A percentile compares a stretch with the other conserved stretches of the same genome.
Evolutionary conservation across 2,329 filamentous ascomycete genomes (phyloP).

Genomic region (Fusarium goolgardi): DNA sequence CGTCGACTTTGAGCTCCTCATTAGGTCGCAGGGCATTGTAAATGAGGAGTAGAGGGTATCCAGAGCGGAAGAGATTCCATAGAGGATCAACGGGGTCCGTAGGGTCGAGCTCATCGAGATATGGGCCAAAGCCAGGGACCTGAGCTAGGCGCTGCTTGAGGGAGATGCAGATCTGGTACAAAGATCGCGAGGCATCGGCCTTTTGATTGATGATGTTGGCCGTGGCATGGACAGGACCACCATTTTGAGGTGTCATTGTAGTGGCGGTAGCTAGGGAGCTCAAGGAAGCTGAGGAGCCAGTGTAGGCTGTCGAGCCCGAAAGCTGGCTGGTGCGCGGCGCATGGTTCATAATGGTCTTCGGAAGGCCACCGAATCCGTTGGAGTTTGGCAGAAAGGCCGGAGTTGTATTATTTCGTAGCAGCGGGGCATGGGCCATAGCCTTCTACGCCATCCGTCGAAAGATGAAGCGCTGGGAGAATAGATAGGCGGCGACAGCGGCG

Average conservation of each 20-base stretch:
- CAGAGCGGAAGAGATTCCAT: slow-evolving; percentile 87
- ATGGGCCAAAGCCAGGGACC: slow-evolving; percentile 84
- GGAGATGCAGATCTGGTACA: slow-evolving; percentile 94
- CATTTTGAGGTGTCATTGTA: slow-evolving; percentile 59
- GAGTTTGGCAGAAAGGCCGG: slow-evolving; percentile 64
- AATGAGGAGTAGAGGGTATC: slow-evolving; percentile 85
- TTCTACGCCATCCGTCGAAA: slow-evolving; percentile 57
- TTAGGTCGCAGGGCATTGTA: slow-evolving; percentile 86
- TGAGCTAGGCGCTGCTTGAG: slow-evolving; percentile 83
- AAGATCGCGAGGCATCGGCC: slow-evolving; percentile 88
- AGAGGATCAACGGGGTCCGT: slow-evolving; percentile 86
- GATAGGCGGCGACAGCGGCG: slow-evolving; percentile 21
- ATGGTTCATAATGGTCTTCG: slow-evolving; percentile 63
- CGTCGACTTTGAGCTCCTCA: slow-evolving; percentile 74
- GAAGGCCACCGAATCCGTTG: slow-evolving; percentile 59
- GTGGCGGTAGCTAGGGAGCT: slow-evolving; percentile 60
- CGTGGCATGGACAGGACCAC: slow-evolving; percentile 77
- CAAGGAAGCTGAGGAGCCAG: slow-evolving; percentile 65
- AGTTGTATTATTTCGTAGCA: slow-evolving; percentile 69
- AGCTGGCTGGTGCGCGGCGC: slow-evolving; percentile 70
- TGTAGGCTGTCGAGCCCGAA: slow-evolving; percentile 69
- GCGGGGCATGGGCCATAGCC: slow-evolving; percentile 70
- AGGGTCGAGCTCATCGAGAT: slow-evolving; percentile 77
- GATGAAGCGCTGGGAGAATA: slow-evolving; percentile 15
- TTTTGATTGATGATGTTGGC: slow-evolving; percentile 98